Base-by-base conservation (phyloP, 1,139 yeast species). In the Arxiozyma bovina region DNA sequence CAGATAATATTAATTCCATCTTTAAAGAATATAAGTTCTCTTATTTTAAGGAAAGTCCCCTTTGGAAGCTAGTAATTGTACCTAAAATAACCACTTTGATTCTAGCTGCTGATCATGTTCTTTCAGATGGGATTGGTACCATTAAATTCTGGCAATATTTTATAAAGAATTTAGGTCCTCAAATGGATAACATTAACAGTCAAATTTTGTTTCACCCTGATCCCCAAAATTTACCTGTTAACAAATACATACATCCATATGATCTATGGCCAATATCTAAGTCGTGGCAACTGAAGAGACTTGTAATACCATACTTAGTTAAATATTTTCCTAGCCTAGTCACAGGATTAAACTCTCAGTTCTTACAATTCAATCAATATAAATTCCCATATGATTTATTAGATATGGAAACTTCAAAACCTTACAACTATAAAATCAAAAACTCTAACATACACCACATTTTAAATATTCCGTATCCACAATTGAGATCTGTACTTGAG, bases 101-200 rank as follows among this genome's bases (percentile, higher is more conserved):
- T 11, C 48, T 66, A 21, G 51, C 61, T 20, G 52, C 60, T 17
- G 66, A 64, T 44, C 70, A 67, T 53, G 57, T 58, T 1, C 52
- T 65, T n/a, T 61, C 61, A 49, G 70, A 67, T 58, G 70, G 70
- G 15, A 57, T 64, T 51, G 60, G 68, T 3, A 55, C 61, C 23
- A 60, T 60, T 2, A 54, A 58, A 5, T 58, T 67, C 40, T 62
- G 63, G 62, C 54, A 57, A 22, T 45, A 53, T 0, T 54, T 67
- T 18, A 18, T 66, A 51, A 40, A 52, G 8, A 43, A 48, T 11
- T 44, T 63, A 22, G 49, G 49, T 18, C 34, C 43, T 22, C 21
- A 30, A 17, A 17, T 15, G 8, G 45, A 42, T 34, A 30, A 38
- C 15, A 20, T 8, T 25, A 21, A 34, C n/a, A 34, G 12, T 34